phyloP scores from a whole-genome alignment of 164 flowering plant genomes.

The Nelumbo lutea region DNA sequence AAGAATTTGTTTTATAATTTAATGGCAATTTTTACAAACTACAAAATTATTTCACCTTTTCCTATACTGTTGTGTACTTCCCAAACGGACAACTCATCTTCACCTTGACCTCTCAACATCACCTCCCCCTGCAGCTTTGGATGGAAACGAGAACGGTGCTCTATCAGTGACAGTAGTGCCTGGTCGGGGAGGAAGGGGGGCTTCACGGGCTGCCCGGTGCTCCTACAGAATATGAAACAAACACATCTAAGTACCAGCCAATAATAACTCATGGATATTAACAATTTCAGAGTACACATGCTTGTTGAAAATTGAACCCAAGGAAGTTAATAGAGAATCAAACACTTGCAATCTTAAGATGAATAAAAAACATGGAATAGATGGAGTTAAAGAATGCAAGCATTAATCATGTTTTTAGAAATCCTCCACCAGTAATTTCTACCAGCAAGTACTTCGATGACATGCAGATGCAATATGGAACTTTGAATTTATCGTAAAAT shows the following conservation, averaged over 20 bases:
- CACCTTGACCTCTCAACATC: constrained; percentile 24
- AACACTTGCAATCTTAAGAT: background rate
- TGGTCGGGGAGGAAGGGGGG: constrained; percentile 19
- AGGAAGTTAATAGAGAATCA: no score
- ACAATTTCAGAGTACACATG: no score
- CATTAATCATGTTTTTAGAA: no score
- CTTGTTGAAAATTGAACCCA: no score
- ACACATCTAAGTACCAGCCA: no score
- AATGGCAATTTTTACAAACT: constrained; percentile 13
- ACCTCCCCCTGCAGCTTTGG: constrained; percentile 19
- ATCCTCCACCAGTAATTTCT: no score
- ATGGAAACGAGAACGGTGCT: constrained; percentile 20
- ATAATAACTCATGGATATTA: no score
- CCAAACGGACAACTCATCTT: no score
- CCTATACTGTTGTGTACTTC: background rate
- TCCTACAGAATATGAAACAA: constrained; percentile 35
- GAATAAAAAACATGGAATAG: background rate
- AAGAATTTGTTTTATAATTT: background rate
- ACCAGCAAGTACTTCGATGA: no score
- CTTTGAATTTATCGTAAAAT: background rate
- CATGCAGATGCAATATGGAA: background rate
- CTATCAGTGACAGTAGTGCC: constrained; percentile 5
- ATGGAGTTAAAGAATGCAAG: no score
- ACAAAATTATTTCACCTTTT: constrained; percentile 19
- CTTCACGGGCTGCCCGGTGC: constrained; percentile 35